Conservation (phyloP, 2,329 filamentous ascomycete species). For the Penicillium rolfsii region DNA sequence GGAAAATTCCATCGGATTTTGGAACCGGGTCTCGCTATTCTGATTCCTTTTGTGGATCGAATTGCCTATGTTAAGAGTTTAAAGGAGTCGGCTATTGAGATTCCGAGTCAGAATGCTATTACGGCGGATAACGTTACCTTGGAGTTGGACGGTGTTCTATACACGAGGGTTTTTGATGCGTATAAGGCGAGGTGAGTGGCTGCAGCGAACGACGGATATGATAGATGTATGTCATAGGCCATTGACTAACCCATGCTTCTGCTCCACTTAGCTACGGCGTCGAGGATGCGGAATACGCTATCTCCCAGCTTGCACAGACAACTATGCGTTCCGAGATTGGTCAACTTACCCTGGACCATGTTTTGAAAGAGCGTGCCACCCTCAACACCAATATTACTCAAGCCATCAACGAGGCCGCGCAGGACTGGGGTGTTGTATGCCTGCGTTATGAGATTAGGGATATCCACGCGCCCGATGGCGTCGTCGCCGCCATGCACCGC, state of each 20-base stretch:
- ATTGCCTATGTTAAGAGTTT: slow-evolving; percentile 98
- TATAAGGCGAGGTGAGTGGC: slow-evolving; percentile 86
- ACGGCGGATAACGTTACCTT: slow-evolving; percentile 98
- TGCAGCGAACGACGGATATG: too few relatives aligned
- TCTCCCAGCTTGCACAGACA: slow-evolving; percentile 95
- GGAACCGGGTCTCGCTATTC: slow-evolving; percentile 83
- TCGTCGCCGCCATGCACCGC: slow-evolving; percentile 97
- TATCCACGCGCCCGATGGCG: slow-evolving; percentile 90
- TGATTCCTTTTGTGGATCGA: slow-evolving; percentile 88
- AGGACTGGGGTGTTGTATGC: slow-evolving; percentile 95
- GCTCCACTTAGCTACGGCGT: slow-evolving; percentile 76
- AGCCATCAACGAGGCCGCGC: slow-evolving; percentile 95
- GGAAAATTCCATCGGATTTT: slow-evolving; percentile 94
- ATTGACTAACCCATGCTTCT: background rate
- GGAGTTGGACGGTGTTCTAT: slow-evolving; percentile 92
- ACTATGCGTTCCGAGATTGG: slow-evolving; percentile 99
- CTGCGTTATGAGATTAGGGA: slow-evolving; percentile 97
- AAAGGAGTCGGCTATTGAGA: slow-evolving; percentile 95
- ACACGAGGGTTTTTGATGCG: slow-evolving; percentile 94
- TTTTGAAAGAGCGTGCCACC: slow-evolving; percentile 92
- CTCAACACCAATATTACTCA: slow-evolving; percentile 99
- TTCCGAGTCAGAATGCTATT: slow-evolving; percentile 95
- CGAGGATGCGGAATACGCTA: slow-evolving; percentile 97
- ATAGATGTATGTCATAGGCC: background rate
- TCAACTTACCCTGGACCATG: slow-evolving; percentile 93